Evolutionary conservation across 108 stramenopile genomes (phyloP), one percentile per base, ranked within the genome.

Genomic region (Nitzschia sp.): DNA sequence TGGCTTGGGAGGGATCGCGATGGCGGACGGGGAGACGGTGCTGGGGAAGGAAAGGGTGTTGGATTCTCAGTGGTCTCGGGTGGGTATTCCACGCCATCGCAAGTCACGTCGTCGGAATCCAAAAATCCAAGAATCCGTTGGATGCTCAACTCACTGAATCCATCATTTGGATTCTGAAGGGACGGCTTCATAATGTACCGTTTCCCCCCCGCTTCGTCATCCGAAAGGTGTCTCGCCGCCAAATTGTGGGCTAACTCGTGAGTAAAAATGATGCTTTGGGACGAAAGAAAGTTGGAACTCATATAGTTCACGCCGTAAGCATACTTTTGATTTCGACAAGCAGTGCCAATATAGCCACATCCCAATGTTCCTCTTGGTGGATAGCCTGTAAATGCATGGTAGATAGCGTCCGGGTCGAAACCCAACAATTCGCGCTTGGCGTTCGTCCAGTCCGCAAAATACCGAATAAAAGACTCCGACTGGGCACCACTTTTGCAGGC

Each of bases 191-290:
- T 64, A 29, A 64, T 64, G 45, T 64, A 64, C 24, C 19, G 42
- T 19, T 21, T n/a, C 17, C 63, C 42, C 24, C 24, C 24, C 11
- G 63, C 45, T 25, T 45, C 63, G 15, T 3, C 46, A 3, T 2
- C 1, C 21, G 63, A 46, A 13, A 64, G 18, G 42, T 64, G 63
- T 1, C 63, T 27, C 1, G 63, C 63, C 26, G 17, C 29, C 15
- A 64, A 30, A 35, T 64, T 64, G 63, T 64, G 63, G 19, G 42
- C 63, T 18, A 64, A 26, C 45, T 64, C 63, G 11, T 64, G 63
- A 18, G 63, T 45, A 25, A 64, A 30, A 28, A 64, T 28, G 63
- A 48, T 64, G 23, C 46, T 48, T 46, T 64, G 63, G 0, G 63
- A 46, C 1, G 46, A 46, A 46, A 64, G 63, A 34, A 59, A 29